Evolutionary conservation across 345 rosid genomes (phyloP).

Genomic region (Gossypium bickii): DNA sequence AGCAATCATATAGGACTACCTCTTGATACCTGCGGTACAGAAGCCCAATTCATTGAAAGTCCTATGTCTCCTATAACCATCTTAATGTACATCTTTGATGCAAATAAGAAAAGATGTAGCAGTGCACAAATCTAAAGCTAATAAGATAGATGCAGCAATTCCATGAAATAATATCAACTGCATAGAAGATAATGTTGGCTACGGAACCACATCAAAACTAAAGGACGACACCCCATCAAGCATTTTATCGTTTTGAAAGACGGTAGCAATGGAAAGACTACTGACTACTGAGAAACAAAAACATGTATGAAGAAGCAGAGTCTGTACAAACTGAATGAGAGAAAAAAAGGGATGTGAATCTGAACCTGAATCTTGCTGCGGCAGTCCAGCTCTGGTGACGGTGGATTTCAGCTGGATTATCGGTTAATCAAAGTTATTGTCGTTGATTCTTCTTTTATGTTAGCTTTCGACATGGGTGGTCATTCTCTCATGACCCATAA

Average conservation of each 20-base stretch:
- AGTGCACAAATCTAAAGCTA: background rate
- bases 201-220: no score
- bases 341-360: background rate
- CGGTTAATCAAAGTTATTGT: conserved; percentile 34
- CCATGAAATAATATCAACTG: background rate
- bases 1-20: conserved; percentile 33
- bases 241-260: background rate
- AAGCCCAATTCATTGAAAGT: conserved; percentile 14
- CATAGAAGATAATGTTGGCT: no score
- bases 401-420: conserved; percentile 21
- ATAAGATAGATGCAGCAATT: background rate
- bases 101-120: background rate
- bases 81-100: no score
- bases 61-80: no score
- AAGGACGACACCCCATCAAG: no score
- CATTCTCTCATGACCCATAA: conserved; percentile 61
- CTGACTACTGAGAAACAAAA: background rate
- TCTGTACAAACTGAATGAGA: background rate
- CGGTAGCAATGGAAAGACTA: background rate
- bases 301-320: background rate
- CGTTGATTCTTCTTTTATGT: conserved; percentile 33
- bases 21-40: conserved; percentile 37
- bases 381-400: conserved; percentile 40
- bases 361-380: conserved; percentile 45
- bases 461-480: conserved; percentile 28